Conservation (phyloP, 495 filamentous ascomycete species). For the Astrothelium subdiscretum region DNA sequence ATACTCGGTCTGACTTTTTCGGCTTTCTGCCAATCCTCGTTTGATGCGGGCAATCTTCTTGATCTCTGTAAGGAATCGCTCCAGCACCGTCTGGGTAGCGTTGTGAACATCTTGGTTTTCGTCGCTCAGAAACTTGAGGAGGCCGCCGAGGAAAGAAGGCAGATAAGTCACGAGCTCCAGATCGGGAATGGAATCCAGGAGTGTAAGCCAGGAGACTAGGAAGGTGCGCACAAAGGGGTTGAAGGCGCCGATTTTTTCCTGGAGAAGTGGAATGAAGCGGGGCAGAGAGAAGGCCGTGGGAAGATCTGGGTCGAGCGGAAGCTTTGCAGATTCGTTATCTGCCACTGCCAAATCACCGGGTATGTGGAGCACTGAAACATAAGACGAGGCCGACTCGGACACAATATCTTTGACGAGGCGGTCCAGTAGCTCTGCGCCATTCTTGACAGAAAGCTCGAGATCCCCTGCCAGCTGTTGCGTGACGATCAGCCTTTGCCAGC, state of each 20-base stretch:
- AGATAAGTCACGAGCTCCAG: slow-evolving; percentile 88
- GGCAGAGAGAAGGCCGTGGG: slow-evolving; percentile 89
- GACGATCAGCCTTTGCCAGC: neutral
- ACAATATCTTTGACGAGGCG: slow-evolving; percentile 97
- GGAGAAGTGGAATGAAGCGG: slow-evolving; percentile 82
- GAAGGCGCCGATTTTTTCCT: slow-evolving; percentile 83
- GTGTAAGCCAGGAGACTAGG: slow-evolving; percentile 87
- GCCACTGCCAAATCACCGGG: slow-evolving; percentile 41
- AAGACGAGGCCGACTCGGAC: slow-evolving; percentile 88
- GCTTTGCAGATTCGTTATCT: slow-evolving; percentile 35
- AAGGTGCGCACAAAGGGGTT: slow-evolving; percentile 93
- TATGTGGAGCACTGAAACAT: slow-evolving; percentile 72
- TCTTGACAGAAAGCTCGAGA: slow-evolving; percentile 93
- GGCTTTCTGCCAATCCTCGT: slow-evolving; percentile 81
- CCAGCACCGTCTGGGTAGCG: slow-evolving; percentile 79
- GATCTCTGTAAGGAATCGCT: slow-evolving; percentile 86
- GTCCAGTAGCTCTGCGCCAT: slow-evolving; percentile 92
- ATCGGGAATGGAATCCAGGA: slow-evolving; percentile 94
- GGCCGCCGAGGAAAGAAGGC: slow-evolving; percentile 79
- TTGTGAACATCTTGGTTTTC: slow-evolving; percentile 87
- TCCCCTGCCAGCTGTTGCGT: slow-evolving; percentile 73
- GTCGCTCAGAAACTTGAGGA: slow-evolving; percentile 88
- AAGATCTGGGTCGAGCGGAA: slow-evolving; percentile 21
- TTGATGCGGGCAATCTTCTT: slow-evolving; percentile 88
- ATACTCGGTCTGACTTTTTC: slow-evolving; percentile 53